Evolutionary conservation across 306 rosid genomes (phyloP).

Genomic region (Acmispon strigosus): DNA sequence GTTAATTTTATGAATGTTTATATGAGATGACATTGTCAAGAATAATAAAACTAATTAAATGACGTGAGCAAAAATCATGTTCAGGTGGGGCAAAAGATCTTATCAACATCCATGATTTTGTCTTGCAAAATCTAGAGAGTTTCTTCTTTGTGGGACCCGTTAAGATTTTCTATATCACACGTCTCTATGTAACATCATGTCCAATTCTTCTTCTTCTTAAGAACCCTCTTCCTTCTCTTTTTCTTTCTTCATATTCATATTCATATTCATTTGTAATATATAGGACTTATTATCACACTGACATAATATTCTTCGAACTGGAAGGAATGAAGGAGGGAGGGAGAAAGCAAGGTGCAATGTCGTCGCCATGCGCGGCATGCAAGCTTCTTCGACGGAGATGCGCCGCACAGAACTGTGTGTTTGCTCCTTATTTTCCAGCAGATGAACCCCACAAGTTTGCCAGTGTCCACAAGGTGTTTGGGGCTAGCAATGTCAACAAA

Average conservation of each 20-base stretch:
- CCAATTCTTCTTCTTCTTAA: not conserved
- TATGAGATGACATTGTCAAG: too few species aligned
- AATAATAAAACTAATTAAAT: too few species aligned
- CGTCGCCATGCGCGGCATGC: constrained; percentile 77
- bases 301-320: too few species aligned
- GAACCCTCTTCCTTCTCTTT: not conserved
- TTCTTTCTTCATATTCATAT: not conserved
- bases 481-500: constrained; percentile 80
- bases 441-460: constrained; percentile 75
- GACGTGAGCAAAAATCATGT: too few species aligned
- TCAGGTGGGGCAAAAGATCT: not conserved
- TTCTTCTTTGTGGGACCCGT: not conserved
- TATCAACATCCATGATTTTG: not conserved
- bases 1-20: too few species aligned
- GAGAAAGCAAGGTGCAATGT: too few species aligned
- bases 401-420: constrained; percentile 62
- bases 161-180: not conserved
- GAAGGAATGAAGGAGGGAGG: too few species aligned
- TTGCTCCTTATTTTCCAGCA: constrained; percentile 78
- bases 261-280: too few species aligned
- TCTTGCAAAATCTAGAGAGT: not conserved
- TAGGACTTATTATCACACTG: too few species aligned
- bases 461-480: constrained; percentile 71
- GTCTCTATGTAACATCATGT: not conserved
- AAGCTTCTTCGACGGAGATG: constrained; percentile 70